A percentile compares a stretch with the other conserved stretches of the same genome.
These are phyloP conservation scores for Alloteropsis semialata DNA, from an alignment of 176 grass and related monocot species.

Conservation along the genomic window DNA sequence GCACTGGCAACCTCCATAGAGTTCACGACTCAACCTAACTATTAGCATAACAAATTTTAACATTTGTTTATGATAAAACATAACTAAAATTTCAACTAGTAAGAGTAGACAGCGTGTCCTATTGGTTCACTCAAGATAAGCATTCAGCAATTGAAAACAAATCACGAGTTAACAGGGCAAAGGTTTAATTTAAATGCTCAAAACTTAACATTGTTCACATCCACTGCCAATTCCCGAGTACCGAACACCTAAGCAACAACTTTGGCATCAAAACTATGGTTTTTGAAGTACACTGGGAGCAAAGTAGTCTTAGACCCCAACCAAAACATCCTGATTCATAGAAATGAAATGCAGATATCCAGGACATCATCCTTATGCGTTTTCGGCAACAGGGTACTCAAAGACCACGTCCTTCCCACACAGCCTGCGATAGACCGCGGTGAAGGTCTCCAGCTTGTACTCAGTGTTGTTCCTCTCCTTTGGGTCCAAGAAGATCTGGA, in stretches of 20 bases:
- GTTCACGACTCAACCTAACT: too few species aligned
- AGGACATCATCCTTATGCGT: conserved; percentile 34
- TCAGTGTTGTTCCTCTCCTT: conserved; percentile 97
- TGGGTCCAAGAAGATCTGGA: conserved; percentile 86
- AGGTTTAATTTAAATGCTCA: conserved; percentile 49
- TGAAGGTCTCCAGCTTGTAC: conserved; percentile 94
- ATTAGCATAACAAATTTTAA: too few species aligned
- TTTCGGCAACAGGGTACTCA: conserved; percentile 54
- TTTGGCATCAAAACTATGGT: conserved; percentile 50
- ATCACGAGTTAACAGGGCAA: background rate
- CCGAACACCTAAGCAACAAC: conserved; percentile 19
- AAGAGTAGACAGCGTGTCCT: too few species aligned
- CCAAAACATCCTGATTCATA: conserved; percentile 18
- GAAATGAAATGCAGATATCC: conserved; percentile 10
- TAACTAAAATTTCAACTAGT: too few species aligned
- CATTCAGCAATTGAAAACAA: background rate
- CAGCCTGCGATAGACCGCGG: conserved; percentile 81
- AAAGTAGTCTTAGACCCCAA: conserved; percentile 1
- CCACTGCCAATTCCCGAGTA: conserved; percentile 1
- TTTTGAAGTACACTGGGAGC: conserved; percentile 28
- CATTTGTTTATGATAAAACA: too few species aligned
- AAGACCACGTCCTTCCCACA: conserved; percentile 80
- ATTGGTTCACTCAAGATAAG: too few species aligned
- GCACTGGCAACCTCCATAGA: too few species aligned
- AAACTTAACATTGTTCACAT: conserved; percentile 48